Evolutionary conservation across 257 asterid species (phyloP).

Genomic region (Linaria vulgaris): DNA sequence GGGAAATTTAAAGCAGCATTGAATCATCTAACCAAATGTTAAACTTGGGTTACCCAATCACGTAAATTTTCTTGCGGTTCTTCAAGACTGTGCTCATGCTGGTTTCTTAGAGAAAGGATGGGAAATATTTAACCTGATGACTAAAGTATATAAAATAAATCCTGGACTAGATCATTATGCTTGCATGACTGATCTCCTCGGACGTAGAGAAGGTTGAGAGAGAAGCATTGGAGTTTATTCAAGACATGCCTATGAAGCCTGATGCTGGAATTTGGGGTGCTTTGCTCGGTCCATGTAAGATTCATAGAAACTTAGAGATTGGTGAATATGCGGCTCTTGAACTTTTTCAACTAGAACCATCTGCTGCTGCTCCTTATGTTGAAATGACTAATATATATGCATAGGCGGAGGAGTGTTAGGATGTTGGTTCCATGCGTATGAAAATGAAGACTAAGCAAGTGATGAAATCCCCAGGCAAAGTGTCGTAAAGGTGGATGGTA

Average conservation of each 20-base stretch:
- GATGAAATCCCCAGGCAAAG: constrained; percentile 57
- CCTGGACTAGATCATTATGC: constrained; percentile 59
- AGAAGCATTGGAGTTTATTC: constrained; percentile 54
- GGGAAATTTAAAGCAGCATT: constrained; percentile 51
- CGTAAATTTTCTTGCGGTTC: constrained; percentile 61
- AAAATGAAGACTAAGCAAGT: constrained; percentile 56
- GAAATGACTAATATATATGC: constrained; percentile 76
- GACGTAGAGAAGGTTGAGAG: constrained; percentile 53
- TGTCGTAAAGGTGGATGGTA: constrained; percentile 50
- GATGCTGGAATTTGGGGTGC: constrained; percentile 75
- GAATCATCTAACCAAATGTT: constrained; percentile 43
- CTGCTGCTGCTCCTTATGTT: constrained; percentile 65
- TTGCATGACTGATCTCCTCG: constrained; percentile 62
- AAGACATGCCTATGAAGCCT: constrained; percentile 50
- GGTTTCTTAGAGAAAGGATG: constrained; percentile 54
- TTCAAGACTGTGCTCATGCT: constrained; percentile 79
- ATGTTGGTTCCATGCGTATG: constrained; percentile 42
- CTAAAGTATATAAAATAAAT: constrained; percentile 25
- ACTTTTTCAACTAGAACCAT: constrained; percentile 53
- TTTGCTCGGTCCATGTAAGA: constrained; percentile 65
- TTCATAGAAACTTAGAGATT: constrained; percentile 47
- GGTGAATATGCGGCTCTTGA: constrained; percentile 47
- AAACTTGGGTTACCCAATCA: constrained; percentile 53
- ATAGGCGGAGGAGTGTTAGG: constrained; percentile 48
- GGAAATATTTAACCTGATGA: constrained; percentile 48